Evolutionary conservation across 306 rosid genomes (phyloP).

Genomic region (Corylus avellana): DNA sequence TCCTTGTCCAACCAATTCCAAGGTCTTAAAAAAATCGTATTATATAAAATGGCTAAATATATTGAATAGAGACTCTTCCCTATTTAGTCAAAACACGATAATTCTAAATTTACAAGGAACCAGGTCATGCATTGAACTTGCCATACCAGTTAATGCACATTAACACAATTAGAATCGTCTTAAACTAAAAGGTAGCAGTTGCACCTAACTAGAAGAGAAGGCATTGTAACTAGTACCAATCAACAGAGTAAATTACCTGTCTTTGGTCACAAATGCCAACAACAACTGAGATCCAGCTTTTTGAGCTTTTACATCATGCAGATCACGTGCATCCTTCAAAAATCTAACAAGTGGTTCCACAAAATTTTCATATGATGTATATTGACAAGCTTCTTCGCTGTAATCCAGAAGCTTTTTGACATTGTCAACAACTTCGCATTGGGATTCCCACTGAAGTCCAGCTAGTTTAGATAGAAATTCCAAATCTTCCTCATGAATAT

Average conservation of each 20-base stretch:
- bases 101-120: not conserved
- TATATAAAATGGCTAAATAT: not conserved
- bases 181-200: not conserved
- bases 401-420: slow-evolving; percentile 45
- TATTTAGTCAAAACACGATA: not conserved
- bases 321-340: slow-evolving; percentile 61
- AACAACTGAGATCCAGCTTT: slow-evolving; percentile 66
- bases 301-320: slow-evolving; percentile 50
- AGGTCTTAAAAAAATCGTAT: slow-evolving; percentile 7
- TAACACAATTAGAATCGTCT: not conserved
- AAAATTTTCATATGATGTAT: slow-evolving; percentile 47
- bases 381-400: slow-evolving; percentile 40
- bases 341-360: slow-evolving; percentile 61
- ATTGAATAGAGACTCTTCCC: not conserved
- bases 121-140: not conserved
- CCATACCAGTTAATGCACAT: not conserved
- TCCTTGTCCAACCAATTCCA: no score
- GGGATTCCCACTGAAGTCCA: slow-evolving; percentile 74
- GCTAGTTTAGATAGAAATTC: slow-evolving; percentile 54
- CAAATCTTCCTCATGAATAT: slow-evolving; percentile 36
- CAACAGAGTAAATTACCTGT: slow-evolving; percentile 52
- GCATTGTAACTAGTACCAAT: not conserved
- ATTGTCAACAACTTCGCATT: slow-evolving; percentile 67
- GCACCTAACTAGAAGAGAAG: not conserved
- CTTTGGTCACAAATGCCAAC: slow-evolving; percentile 52